These are phyloP conservation scores for Neurospora sp. DNA, from an alignment of 495 filamentous ascomycete genomes.

Conservation along the genomic window DNA sequence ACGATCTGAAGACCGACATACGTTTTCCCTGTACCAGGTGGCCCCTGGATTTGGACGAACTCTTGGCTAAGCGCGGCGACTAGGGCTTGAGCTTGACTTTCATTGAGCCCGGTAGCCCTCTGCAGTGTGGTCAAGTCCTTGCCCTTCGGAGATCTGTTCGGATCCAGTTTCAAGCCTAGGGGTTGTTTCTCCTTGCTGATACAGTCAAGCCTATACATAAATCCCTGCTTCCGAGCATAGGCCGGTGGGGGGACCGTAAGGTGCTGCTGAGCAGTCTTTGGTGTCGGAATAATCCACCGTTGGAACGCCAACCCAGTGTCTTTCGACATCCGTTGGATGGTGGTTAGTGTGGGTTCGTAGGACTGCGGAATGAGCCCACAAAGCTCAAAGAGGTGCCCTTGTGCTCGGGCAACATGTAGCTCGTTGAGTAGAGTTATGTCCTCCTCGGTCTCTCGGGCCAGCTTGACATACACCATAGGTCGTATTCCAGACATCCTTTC, in stretches of 20 bases:
- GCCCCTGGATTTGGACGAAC: slow-evolving; percentile 66
- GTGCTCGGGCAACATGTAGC: not conserved
- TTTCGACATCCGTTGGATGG: slow-evolving; percentile 21
- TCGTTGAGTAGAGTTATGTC: not conserved
- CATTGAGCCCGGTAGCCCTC: slow-evolving; percentile 5
- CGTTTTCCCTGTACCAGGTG: slow-evolving; percentile 72
- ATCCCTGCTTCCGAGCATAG: slow-evolving; percentile 42
- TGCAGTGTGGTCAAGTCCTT: not conserved
- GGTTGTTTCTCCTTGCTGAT: slow-evolving; percentile 20
- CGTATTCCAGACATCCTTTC: no score
- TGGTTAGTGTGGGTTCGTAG: slow-evolving; percentile 23
- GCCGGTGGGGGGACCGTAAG: slow-evolving; percentile 31
- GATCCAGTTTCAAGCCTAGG: not conserved
- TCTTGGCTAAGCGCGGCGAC: slow-evolving; percentile 44
- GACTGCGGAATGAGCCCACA: slow-evolving; percentile 22
- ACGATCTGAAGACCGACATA: slow-evolving; percentile 48
- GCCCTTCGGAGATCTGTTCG: not conserved
- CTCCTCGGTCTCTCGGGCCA: not conserved
- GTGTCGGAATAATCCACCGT: slow-evolving; percentile 36
- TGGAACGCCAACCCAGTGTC: slow-evolving; percentile 10
- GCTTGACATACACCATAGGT: not conserved
- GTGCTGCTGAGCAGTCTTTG: not conserved
- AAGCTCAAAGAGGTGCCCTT: slow-evolving; percentile 17
- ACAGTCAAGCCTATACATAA: slow-evolving; percentile 43
- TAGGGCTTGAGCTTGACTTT: slow-evolving; percentile 31